A percentile compares a stretch with the other conserved stretches of the same genome.
These are phyloP conservation scores for Fistulinella staudtii DNA, from an alignment of 1,284 basidiomycete species.

Conservation along the genomic window DNA sequence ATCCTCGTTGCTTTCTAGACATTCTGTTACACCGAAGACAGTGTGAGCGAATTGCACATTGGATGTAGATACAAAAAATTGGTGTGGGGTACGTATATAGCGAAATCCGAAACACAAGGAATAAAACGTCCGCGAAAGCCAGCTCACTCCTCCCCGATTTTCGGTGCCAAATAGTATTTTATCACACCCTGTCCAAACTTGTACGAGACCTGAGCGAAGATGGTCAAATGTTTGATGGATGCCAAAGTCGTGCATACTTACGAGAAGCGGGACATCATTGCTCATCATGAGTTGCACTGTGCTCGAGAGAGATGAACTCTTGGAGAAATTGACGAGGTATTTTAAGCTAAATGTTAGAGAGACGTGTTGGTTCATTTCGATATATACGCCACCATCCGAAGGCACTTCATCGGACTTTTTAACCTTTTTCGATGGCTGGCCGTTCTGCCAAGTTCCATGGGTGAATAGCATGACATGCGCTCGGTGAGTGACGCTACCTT, in stretches of 20 bases:
- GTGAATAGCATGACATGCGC: no score
- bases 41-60: conserved; percentile 1
- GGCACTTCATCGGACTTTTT: conserved; percentile 52
- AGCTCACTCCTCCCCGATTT: conserved; percentile 75
- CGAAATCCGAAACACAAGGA: conserved; percentile 8
- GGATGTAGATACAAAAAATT: conserved; percentile 18
- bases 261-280: conserved; percentile 88
- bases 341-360: conserved; percentile 95
- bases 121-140: conserved; percentile 3
- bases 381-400: conserved; percentile 56
- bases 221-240: conserved; percentile 9
- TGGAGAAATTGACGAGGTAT: conserved; percentile 97
- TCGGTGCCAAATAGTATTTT: conserved; percentile 85
- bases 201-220: conserved; percentile 65
- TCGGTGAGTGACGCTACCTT: conserved; percentile 17
- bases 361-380: conserved; percentile 85
- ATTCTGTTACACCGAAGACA: no score
- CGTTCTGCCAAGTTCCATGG: no score
- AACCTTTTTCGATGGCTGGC: conserved; percentile 48
- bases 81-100: conserved; percentile 12
- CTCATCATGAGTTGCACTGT: conserved; percentile 83
- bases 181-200: conserved; percentile 81
- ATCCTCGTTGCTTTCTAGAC: no score
- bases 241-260: conserved; percentile 29
- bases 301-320: conserved; percentile 76